Base-by-base conservation (phyloP, 2,329 filamentous ascomycete species). In the Plectosphaerella sp. region DNA sequence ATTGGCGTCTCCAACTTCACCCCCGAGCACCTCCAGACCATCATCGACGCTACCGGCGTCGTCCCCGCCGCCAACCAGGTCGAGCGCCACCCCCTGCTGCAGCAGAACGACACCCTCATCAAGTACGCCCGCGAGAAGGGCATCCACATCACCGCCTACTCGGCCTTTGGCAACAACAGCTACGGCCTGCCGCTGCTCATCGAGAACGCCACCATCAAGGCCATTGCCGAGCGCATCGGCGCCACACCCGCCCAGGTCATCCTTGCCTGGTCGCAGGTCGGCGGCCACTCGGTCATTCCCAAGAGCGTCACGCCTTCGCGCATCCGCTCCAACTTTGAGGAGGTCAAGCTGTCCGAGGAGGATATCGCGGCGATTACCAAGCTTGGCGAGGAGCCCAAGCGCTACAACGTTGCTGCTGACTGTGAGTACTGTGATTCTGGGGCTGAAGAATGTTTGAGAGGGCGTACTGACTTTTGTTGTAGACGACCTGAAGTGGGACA, bases 1-100 rank as follows among this genome's bases (percentile, higher is more conserved):
- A 82, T 89, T 59, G 86, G 86, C 64, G 84, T 90, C 57, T 88
- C 85, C 67, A 90, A 90, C 77, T 89, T 88, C 63, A 79, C 75
- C 63, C 80, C 87, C 65, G 78, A 79, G 67, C 68, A 72, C 58
- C 20, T 45, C 25, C 36, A 85, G 61, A 72, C 73, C 48, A 63
- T 85, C 60, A 76, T 82, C 66, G 73, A 77, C 39, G 81, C 73
- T 52, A 80, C 78, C 59, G 80, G 82, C 61, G 80, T 80, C 68
- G 64, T 72, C 62, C 74, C 74, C 52, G 84, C 83, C 47, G 83
- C 83, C 57, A 87, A 88, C 77, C 86, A 89, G 68, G 70, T 87
- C 63, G 85, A 88, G 69, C 78, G 86, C 36, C 84, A 88, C 72
- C 84, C 84, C 41, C 82, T 83, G 64, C 75, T 83, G 66, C 80